Evolutionary conservation across 176 grass and related monocot genomes (phyloP).

Genomic region (Stipa capillata): DNA sequence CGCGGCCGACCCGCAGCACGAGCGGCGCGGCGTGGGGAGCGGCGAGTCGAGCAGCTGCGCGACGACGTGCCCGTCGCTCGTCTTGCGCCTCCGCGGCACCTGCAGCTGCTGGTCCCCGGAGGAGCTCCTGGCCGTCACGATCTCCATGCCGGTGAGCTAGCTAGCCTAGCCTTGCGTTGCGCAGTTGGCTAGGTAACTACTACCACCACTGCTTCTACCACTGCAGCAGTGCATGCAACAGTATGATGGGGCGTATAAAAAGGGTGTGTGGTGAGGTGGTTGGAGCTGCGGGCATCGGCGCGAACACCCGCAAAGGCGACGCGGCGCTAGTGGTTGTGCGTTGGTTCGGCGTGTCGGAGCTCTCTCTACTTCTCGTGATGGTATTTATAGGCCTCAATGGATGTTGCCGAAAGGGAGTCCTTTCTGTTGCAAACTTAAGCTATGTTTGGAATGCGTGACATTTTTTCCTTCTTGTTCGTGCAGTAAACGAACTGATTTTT

Average conservation of each 20-base stretch:
- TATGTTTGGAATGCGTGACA: not conserved
- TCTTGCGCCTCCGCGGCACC: slow-evolving; percentile 8
- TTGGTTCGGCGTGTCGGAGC: slow-evolving; percentile 6
- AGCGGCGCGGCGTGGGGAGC: slow-evolving; percentile 69
- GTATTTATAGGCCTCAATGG: slow-evolving; percentile 48
- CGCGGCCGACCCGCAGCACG: slow-evolving; percentile 33
- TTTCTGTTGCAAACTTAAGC: not conserved
- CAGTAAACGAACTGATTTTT: too few species aligned
- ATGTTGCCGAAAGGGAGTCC: slow-evolving; percentile 34
- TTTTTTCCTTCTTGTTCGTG: not conserved
- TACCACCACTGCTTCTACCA: not conserved
- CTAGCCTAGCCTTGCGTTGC: not conserved
- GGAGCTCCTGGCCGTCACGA: not conserved
- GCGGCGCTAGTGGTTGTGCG: slow-evolving; percentile 18
- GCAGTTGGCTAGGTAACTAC: not conserved
- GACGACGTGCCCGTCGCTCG: slow-evolving; percentile 21
- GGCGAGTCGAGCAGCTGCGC: slow-evolving; percentile 63
- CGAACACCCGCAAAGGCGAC: slow-evolving; percentile 20
- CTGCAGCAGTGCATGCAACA: not conserved
- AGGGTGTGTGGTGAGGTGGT: slow-evolving; percentile 14
- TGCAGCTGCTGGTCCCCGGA: not conserved
- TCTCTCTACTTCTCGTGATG: slow-evolving; percentile 41
- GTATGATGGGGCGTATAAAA: slow-evolving; percentile 35
- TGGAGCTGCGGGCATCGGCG: slow-evolving; percentile 1
- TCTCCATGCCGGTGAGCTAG: not conserved